Evolutionary conservation across 1,284 basidiomycete species (phyloP), one percentile per base, ranked within the genome.

Genomic region (Papiliotrema nemorosa): DNA sequence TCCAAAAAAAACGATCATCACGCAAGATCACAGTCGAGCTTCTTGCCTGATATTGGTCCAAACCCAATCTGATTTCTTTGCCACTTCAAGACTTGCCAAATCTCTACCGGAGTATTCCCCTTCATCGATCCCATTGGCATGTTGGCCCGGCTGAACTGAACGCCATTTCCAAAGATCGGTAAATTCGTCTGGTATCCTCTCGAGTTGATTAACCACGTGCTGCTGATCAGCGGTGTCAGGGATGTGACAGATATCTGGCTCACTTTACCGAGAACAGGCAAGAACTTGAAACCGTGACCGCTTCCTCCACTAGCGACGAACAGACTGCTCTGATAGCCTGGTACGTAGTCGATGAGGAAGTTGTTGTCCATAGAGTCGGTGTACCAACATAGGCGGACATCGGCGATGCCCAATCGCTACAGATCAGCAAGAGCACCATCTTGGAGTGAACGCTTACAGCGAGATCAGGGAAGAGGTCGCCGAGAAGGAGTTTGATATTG

Each of bases 221-320:
- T 31, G 29, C 29, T 7, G 9, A 14, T 31, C 29, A 31, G 29
- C 29, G 29, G n/a, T n/a, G n/a, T n/a, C n/a, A 7, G 29, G 29
- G 14, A 7, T 14, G 9, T 31, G 9, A 7, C 29, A 31, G 7
- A 7, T 7, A 7, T 7, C 29, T 14, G 29, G 14, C 29, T 31
- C 29, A 31, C 29, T 14, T 57, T 55, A 3, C 62, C 62, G 2
- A 66, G 48, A 3, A 66, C 58, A 2, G 63, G 63, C 18, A 66
- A 45, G 50, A 66, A 66, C 48, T 66, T 66, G 57, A 62, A 66
- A 5, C 63, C 63, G 38, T 66, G 63, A 4, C 63, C 63, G 13
- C 50, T 54, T 5, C 63, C 63, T 25, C 63, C 63, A 4, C 55
- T 57, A 18, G 52, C 52, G 25, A 63, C 57, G 43, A 66, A 66